These are phyloP conservation scores for Yamadazyma trypodendri DNA, from an alignment of 1,139 yeast species.

Conservation along the genomic window DNA sequence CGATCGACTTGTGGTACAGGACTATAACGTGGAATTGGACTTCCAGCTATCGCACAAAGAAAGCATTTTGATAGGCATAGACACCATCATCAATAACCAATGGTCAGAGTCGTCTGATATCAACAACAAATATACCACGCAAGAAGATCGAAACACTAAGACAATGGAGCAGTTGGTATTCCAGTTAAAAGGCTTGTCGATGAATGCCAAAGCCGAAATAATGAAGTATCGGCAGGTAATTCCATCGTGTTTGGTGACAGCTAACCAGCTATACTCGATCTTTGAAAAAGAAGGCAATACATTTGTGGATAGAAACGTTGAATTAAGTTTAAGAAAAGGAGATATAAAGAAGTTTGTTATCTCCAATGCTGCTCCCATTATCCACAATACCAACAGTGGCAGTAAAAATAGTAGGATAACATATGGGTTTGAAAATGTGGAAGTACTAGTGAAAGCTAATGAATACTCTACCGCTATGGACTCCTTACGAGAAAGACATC, in stretches of 20 bases:
- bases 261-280: conserved; percentile 42
- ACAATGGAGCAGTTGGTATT: conserved; percentile 32
- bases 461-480: conserved; percentile 18
- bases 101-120: conserved; percentile 39
- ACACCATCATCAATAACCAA: conserved; percentile 33
- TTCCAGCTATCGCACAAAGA: conserved; percentile 33
- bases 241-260: conserved; percentile 36
- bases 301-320: conserved; percentile 43
- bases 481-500: conserved; percentile 1
- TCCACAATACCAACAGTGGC: conserved; percentile 15
- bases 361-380: conserved; percentile 46
- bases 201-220: conserved; percentile 37
- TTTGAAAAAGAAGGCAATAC: conserved; percentile 42
- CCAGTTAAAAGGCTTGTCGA: conserved; percentile 33
- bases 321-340: conserved; percentile 34
- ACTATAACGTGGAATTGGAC: conserved; percentile 42
- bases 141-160: conserved; percentile 14
- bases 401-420: conserved; percentile 33
- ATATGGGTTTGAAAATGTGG: conserved; percentile 47
- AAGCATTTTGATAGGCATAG: conserved; percentile 35
- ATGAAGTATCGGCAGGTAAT: conserved; percentile 34
- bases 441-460: conserved; percentile 31
- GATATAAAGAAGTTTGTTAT: conserved; percentile 38
- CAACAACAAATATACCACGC: conserved; percentile 22
- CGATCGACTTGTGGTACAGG: conserved; percentile 22